Evolutionary conservation across 2,329 filamentous ascomycete species (phyloP).

Genomic region (Sclerotinia minor): DNA sequence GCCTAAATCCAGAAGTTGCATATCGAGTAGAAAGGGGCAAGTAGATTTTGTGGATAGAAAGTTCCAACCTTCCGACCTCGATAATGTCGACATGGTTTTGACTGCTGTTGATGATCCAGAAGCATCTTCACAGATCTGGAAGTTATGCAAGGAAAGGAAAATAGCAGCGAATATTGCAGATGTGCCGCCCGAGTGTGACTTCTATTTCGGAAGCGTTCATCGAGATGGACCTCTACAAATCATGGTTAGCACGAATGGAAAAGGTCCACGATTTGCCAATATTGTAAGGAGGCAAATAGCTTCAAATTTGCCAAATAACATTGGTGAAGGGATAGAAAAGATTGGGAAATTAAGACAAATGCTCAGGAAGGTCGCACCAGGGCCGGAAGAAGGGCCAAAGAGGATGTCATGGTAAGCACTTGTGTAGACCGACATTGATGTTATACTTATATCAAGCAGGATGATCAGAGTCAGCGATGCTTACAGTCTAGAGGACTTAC

Average conservation of each 20-base stretch:
- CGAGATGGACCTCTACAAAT: constrained; percentile 93
- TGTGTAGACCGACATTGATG: constrained; percentile 4
- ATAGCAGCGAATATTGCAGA: constrained; percentile 96
- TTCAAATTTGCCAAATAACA: constrained; percentile 69
- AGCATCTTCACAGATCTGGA: constrained; percentile 89
- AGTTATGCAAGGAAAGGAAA: constrained; percentile 80
- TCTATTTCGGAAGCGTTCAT: constrained; percentile 96
- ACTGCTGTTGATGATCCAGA: constrained; percentile 91
- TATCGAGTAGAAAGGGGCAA: constrained; percentile 74
- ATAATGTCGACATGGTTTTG: constrained; percentile 85
- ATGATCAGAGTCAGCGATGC: constrained; percentile 90
- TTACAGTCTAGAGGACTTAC: constrained; percentile 83
- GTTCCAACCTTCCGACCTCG: constrained; percentile 85
- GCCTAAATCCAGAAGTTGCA: constrained; percentile 85
- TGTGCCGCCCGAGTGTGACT: constrained; percentile 94
- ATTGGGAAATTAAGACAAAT: constrained; percentile 79
- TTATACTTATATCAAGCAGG: constrained; percentile 52
- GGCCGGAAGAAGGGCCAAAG: constrained; percentile 72
- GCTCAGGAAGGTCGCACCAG: constrained; percentile 74
- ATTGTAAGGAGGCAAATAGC: constrained; percentile 84
- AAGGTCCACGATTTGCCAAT: constrained; percentile 87
- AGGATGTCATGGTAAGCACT: constrained; percentile 78
- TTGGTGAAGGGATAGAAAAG: constrained; percentile 80
- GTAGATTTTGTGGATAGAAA: constrained; percentile 78
- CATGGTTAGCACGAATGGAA: constrained; percentile 98